phyloP scores from a whole-genome alignment of 2,329 filamentous ascomycete genomes.

The Scytalidium lignicola region DNA sequence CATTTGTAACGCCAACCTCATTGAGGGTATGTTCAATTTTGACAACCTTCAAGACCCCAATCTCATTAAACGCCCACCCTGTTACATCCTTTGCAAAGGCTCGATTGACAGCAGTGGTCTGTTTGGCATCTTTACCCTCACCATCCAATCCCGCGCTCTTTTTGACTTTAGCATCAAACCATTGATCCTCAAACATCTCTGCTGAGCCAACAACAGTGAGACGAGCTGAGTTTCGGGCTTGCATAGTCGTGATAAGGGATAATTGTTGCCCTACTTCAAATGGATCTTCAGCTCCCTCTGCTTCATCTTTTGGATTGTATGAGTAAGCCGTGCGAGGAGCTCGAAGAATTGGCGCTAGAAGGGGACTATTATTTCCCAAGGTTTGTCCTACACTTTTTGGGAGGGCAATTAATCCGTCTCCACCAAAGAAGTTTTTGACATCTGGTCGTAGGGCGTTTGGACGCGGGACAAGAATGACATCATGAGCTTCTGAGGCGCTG shows the following conservation, averaged over 20 bases:
- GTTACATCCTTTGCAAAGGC: slow-evolving; percentile 80
- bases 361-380: slow-evolving; percentile 68
- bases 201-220: slow-evolving; percentile 80
- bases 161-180: slow-evolving; percentile 78
- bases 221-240: slow-evolving; percentile 90
- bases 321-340: slow-evolving; percentile 84
- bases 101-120: slow-evolving; percentile 66
- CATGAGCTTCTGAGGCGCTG: slow-evolving; percentile 76
- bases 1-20: slow-evolving; percentile 48
- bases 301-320: slow-evolving; percentile 88
- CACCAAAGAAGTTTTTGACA: slow-evolving; percentile 72
- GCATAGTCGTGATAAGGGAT: slow-evolving; percentile 75
- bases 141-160: slow-evolving; percentile 32
- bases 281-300: slow-evolving; percentile 67
- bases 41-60: slow-evolving; percentile 81
- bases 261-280: slow-evolving; percentile 84
- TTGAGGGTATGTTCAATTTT: slow-evolving; percentile 72
- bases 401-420: slow-evolving; percentile 67
- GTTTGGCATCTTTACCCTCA: slow-evolving; percentile 43
- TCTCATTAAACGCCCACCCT: slow-evolving; percentile 96
- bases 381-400: slow-evolving; percentile 76
- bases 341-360: slow-evolving; percentile 76
- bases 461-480: slow-evolving; percentile 74
- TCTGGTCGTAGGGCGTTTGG: slow-evolving; percentile 61
- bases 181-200: slow-evolving; percentile 82